phyloP scores from a whole-genome alignment of 345 rosid species.

The Hibiscus trionum region DNA sequence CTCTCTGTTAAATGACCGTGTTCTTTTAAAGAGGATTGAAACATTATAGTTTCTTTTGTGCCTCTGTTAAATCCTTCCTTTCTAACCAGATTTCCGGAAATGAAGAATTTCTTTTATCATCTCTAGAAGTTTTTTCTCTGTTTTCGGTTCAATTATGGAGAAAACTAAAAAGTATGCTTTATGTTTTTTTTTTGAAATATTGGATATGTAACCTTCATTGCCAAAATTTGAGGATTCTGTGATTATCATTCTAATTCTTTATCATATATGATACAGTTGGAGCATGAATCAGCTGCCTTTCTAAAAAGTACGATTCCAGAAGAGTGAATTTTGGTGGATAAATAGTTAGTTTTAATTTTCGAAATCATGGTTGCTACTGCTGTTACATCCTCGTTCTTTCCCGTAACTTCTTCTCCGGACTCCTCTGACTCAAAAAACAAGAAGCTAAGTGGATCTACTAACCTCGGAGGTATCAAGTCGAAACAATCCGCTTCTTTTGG shows the following conservation, averaged over 20 bases:
- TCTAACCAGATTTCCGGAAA: background rate
- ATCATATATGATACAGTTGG: constrained; percentile 3
- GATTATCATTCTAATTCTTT: constrained; percentile 4
- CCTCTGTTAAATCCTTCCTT: background rate
- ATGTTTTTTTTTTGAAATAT: too few relatives aligned
- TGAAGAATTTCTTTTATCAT: background rate
- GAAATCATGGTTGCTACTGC: constrained; percentile 65
- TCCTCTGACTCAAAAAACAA: constrained; percentile 31
- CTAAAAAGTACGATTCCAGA: background rate
- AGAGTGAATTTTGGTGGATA: constrained; percentile 1
- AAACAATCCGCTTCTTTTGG: constrained; percentile 35
- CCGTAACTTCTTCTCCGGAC: constrained; percentile 50
- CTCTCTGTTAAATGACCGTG: background rate
- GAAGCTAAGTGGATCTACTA: constrained; percentile 44
- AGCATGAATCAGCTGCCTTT: background rate
- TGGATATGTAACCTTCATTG: too few relatives aligned
- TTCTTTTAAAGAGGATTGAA: background rate
- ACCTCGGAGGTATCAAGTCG: constrained; percentile 38
- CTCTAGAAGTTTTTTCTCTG: background rate
- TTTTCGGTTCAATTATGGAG: background rate
- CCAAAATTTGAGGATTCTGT: background rate
- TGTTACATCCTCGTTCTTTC: constrained; percentile 68
- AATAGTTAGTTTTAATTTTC: background rate
- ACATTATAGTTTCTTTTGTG: background rate
- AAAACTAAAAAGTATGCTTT: background rate